These are phyloP conservation scores for Lycium barbarum DNA, from an alignment of 257 asterid species.

Conservation along the genomic window DNA sequence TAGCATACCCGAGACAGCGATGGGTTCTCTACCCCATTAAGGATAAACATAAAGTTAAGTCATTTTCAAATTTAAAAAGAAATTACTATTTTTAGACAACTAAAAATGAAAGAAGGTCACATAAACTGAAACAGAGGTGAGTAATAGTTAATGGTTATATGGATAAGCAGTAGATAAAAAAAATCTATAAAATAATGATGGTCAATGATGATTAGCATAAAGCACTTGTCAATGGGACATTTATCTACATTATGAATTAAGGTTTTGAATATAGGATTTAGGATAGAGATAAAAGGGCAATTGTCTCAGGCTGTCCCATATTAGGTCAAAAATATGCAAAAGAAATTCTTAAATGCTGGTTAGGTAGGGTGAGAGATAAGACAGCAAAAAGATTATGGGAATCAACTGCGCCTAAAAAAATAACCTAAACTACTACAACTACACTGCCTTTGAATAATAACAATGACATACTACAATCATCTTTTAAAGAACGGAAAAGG, in stretches of 20 bases:
- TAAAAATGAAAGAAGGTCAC: not conserved
- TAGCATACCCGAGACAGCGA: too few relatives aligned
- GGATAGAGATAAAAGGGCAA: slow-evolving; percentile 10
- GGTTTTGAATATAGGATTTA: not conserved
- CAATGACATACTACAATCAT: not conserved
- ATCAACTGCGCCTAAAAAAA: not conserved
- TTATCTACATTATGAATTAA: not conserved
- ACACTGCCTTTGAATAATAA: not conserved
- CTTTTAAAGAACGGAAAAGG: too few relatives aligned
- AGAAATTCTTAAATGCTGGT: not conserved
- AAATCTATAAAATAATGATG: not conserved
- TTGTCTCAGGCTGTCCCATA: slow-evolving; percentile 4
- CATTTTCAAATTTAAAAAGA: too few relatives aligned
- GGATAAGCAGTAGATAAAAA: not conserved
- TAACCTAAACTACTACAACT: not conserved
- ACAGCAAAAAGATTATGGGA: slow-evolving; percentile 1
- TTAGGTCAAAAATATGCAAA: not conserved
- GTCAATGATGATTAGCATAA: slow-evolving; percentile 1
- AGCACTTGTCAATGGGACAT: not conserved
- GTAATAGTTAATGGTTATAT: not conserved
- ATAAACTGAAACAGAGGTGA: not conserved
- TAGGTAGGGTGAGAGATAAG: slow-evolving; percentile 14
- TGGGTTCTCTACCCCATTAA: not conserved
- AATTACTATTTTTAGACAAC: too few relatives aligned
- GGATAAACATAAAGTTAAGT: not conserved